phyloP scores from a whole-genome alignment of 768 basidiomycete genomes.

The Phlegmacium glaucopus region DNA sequence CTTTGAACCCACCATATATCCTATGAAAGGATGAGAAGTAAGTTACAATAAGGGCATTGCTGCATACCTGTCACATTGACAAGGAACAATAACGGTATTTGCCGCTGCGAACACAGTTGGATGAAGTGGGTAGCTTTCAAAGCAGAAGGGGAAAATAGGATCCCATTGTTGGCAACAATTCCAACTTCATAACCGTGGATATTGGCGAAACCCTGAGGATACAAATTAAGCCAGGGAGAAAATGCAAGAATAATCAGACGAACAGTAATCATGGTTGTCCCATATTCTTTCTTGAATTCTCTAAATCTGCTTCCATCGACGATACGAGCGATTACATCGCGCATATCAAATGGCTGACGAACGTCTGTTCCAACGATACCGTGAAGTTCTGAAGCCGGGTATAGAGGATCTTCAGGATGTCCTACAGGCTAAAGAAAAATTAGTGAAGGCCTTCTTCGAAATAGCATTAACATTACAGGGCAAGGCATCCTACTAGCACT shows the following conservation, averaged over 20 bases:
- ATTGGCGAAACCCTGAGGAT: constrained; percentile 76
- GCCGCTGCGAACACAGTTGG: constrained; percentile 87
- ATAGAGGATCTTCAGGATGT: constrained; percentile 68
- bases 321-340: constrained; percentile 87
- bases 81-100: constrained; percentile 87
- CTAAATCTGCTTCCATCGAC: constrained; percentile 91
- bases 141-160: constrained; percentile 90
- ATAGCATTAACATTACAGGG: constrained; percentile 32
- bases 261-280: constrained; percentile 85
- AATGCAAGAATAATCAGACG: constrained; percentile 14
- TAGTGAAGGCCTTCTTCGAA: neutral
- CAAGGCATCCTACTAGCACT: constrained; percentile 47
- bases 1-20: constrained; percentile 96
- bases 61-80: constrained; percentile 85
- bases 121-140: constrained; percentile 96
- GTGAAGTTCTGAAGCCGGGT: constrained; percentile 78
- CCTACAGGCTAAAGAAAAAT: constrained; percentile 46
- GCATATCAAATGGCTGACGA: constrained; percentile 88
- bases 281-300: constrained; percentile 97
- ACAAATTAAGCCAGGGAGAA: neutral
- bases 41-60: constrained; percentile 2
- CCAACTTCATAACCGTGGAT: constrained; percentile 89
- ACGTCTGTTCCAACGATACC: constrained; percentile 91
- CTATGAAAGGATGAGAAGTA: constrained; percentile 23
- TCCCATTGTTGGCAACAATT: constrained; percentile 92